Base-by-base conservation (phyloP, 2,329 filamentous ascomycete species). In the Ophioceras dolichostomum region DNA sequence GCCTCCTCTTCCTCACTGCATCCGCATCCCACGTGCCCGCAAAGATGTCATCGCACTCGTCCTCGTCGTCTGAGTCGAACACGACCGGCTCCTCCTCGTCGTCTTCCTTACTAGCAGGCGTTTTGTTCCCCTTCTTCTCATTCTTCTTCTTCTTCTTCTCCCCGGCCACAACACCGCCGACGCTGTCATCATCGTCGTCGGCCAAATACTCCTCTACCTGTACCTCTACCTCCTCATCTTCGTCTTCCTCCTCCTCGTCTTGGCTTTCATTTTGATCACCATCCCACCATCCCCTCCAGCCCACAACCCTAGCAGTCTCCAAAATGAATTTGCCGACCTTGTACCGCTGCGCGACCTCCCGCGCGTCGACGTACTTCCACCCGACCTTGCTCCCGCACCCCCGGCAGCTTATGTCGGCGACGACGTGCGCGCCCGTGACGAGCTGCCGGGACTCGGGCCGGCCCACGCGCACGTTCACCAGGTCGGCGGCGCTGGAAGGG, bases 301-400 rank as follows among this genome's bases (percentile, higher is more conserved):
- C 59, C 18, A 70, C 61, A 13, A 78, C 68, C 37, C 72, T 60
- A 51, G 70, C 67, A 28, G 68, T 73, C 58, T 82, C 77, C 28
- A 82, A 53, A 21, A 81, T 80, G 50, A 73, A 81, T 53, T 80
- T 81, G 45, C 76, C 76, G 35, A 80, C 64, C 55, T 82, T 82
- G 61, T 82, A 82, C 50, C 65, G 67, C 52, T 81, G 77, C 33
- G 62, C 56, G 39, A 59, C 49, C 46, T 79, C 71, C 41, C 65
- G 66, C 2, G 76, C 76, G 50, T 77, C 71, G 31, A 80, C 64
- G 48, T 82, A 82, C 54, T 80, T 80, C 77, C 77, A 82, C 14
- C 77, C 77, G 8, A 82, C 50, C 47, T 71, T 71, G 36, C 59
- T 60, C 19, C 59, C 57, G 54, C 77, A 82, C 19, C 68, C 58